phyloP scores from a whole-genome alignment of 2,329 filamentous ascomycete genomes.

The Cryphonectria carpinicola region DNA sequence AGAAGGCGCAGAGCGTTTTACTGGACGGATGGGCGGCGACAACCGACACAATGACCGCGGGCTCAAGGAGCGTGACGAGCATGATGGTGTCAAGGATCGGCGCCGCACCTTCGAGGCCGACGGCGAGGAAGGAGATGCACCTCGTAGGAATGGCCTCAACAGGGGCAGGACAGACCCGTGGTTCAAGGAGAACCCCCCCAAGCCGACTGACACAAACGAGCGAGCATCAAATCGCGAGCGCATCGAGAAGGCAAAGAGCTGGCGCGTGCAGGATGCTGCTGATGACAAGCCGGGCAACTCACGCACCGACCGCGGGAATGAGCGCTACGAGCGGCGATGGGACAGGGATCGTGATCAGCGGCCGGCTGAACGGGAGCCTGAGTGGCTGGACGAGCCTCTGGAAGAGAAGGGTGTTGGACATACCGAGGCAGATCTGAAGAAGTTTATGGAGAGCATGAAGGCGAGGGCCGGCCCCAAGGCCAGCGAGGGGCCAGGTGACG shows the following conservation, averaged over 20 bases:
- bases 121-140: slow-evolving; percentile 56
- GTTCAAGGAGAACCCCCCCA: slow-evolving; percentile 60
- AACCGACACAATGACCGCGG: slow-evolving; percentile 48
- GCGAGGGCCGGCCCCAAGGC: slow-evolving; percentile 50
- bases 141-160: slow-evolving; percentile 66
- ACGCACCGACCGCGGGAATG: slow-evolving; percentile 62
- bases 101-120: slow-evolving; percentile 56
- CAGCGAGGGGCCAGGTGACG: slow-evolving; percentile 39
- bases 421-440: slow-evolving; percentile 90
- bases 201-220: slow-evolving; percentile 39
- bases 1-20: slow-evolving; percentile 73
- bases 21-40: slow-evolving; percentile 64
- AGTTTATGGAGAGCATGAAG: slow-evolving; percentile 93
- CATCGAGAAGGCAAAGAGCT: slow-evolving; percentile 62
- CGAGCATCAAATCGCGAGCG: slow-evolving; percentile 53
- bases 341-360: slow-evolving; percentile 59
- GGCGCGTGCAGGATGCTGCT: slow-evolving; percentile 58
- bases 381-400: slow-evolving; percentile 81
- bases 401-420: slow-evolving; percentile 72
- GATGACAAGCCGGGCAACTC: slow-evolving; percentile 42
- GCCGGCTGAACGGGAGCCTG: slow-evolving; percentile 75
- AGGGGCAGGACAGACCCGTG: slow-evolving; percentile 75
- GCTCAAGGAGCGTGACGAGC: slow-evolving; percentile 59
- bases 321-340: slow-evolving; percentile 56
- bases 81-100: slow-evolving; percentile 55